Evolutionary conservation across 1,284 basidiomycete genomes (phyloP).

Genomic region (Agaricales sp.): DNA sequence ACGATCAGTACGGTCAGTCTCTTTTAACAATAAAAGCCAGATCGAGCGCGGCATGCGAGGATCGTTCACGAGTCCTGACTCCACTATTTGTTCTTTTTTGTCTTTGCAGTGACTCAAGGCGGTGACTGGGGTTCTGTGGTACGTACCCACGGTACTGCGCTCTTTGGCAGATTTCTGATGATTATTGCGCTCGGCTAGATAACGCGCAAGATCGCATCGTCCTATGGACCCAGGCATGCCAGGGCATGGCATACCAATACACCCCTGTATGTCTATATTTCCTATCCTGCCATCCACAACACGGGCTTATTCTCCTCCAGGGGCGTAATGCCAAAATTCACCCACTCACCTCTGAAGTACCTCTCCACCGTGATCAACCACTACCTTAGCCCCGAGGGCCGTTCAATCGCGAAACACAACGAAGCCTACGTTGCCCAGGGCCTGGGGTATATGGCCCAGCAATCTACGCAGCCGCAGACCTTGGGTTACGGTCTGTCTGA

Average conservation of each 20-base stretch:
- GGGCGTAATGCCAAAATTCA: constrained; percentile 3
- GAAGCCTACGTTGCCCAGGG: constrained; percentile 16
- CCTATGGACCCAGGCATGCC: constrained; percentile 24
- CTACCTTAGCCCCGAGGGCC: constrained; percentile 11
- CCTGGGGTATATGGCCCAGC: neutral
- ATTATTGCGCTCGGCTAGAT: constrained; percentile 17
- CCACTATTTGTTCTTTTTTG: constrained; percentile 3
- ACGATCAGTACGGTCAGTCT: constrained; percentile 38
- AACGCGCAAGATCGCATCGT: constrained; percentile 19
- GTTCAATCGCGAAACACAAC: constrained; percentile 17
- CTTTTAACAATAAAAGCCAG: neutral
- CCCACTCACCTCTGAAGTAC: neutral
- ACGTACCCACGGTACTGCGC: constrained; percentile 13
- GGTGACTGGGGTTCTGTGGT: constrained; percentile 42
- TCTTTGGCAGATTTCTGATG: constrained; percentile 8
- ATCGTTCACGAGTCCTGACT: neutral
- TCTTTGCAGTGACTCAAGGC: constrained; percentile 33
- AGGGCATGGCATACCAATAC: constrained; percentile 33
- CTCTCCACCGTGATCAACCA: constrained; percentile 1
- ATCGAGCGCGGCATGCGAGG: neutral
- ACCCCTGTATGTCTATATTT: constrained; percentile 15
- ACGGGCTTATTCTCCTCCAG: neutral
- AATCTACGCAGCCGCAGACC: constrained; percentile 38
- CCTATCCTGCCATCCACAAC: neutral
- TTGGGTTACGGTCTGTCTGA: constrained; percentile 44